phyloP scores from a whole-genome alignment of 129 eudicot species.

The Lactuca sativa region DNA sequence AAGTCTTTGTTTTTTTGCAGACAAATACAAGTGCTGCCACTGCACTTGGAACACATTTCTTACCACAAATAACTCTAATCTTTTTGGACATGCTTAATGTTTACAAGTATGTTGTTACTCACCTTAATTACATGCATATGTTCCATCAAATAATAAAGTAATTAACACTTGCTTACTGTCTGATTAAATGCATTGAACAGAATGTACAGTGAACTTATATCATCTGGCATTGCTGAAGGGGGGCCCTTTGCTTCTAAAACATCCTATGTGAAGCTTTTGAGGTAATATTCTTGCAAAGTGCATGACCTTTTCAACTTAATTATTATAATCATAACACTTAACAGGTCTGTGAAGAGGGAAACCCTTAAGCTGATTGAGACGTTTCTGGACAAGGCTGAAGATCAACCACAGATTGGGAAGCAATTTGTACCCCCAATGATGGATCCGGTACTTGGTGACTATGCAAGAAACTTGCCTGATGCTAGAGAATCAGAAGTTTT shows the following conservation, averaged over 20 bases:
- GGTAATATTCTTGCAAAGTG: constrained; percentile 32
- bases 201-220: constrained; percentile 98
- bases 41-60: constrained; percentile 84
- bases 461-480: constrained; percentile 94
- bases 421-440: constrained; percentile 99
- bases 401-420: constrained; percentile 92
- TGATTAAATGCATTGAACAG: constrained; percentile 40
- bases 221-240: constrained; percentile 84
- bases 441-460: constrained; percentile 98
- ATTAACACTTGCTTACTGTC: constrained; percentile 4
- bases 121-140: neutral
- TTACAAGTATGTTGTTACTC: constrained; percentile 54
- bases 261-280: constrained; percentile 84
- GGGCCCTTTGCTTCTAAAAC: constrained; percentile 88
- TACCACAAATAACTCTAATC: constrained; percentile 75
- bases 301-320: neutral
- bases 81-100: constrained; percentile 98
- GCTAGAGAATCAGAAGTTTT: constrained; percentile 98
- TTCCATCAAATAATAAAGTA: neutral
- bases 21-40: constrained; percentile 94
- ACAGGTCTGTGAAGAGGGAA: constrained; percentile 96
- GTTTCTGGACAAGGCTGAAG: constrained; percentile 95
- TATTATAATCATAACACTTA: neutral
- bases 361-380: constrained; percentile 98
- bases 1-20: constrained; percentile 44